A percentile compares a stretch with the other conserved stretches of the same genome.
These are phyloP conservation scores for Pseudogymnoascus destructans DNA, from an alignment of 2,329 filamentous ascomycete genomes.

Conservation along the genomic window DNA sequence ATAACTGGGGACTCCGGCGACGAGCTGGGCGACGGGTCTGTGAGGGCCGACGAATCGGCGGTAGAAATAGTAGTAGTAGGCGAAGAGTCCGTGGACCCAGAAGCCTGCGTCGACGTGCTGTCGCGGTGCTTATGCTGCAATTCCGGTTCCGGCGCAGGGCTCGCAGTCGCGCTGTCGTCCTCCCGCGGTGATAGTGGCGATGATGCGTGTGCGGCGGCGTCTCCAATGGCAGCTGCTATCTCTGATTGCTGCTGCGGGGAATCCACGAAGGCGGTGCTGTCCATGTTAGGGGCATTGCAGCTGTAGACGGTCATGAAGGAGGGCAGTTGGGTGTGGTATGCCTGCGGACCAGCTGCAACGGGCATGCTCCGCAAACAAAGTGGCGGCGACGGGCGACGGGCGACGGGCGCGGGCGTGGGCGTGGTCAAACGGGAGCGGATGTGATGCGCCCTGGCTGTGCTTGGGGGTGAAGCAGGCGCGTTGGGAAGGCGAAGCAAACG, in stretches of 20 bases:
- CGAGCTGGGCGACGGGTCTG: conserved; percentile 80
- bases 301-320: conserved; percentile 64
- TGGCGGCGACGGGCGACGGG: conserved; percentile 17
- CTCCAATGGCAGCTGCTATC: background rate
- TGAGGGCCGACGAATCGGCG: conserved; percentile 78
- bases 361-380: conserved; percentile 39
- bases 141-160: conserved; percentile 11
- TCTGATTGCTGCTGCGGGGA: background rate
- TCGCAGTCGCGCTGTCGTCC: background rate
- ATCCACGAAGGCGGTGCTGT: background rate
- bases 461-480: background rate
- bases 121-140: conserved; percentile 54
- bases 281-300: conserved; percentile 32
- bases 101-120: conserved; percentile 64
- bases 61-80: conserved; percentile 90
- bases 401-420: background rate
- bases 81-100: conserved; percentile 83
- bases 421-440: background rate
- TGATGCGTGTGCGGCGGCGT: background rate
- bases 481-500: background rate
- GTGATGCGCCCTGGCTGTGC: background rate
- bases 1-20: conserved; percentile 83
- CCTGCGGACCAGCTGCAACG: conserved; percentile 45
- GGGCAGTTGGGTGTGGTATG: conserved; percentile 59
- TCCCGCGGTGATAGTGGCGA: conserved; percentile 14